Conservation (phyloP, 2,329 filamentous ascomycete genomes). For the Fonsecaea pedrosoi region DNA sequence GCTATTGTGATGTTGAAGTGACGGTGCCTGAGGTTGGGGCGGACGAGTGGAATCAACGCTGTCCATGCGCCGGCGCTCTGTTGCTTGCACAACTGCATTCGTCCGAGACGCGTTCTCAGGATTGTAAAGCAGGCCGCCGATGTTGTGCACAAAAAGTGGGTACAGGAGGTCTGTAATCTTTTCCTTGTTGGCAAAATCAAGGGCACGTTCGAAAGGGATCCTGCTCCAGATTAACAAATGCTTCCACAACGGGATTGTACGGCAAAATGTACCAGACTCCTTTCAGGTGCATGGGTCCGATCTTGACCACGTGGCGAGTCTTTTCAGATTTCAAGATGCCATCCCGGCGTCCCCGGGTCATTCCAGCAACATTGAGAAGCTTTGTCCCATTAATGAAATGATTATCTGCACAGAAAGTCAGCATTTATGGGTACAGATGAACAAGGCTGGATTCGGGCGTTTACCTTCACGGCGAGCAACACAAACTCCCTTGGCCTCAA, state of each 20-base stretch:
- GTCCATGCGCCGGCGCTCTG: constrained; percentile 76
- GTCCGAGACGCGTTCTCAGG: constrained; percentile 84
- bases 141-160: constrained; percentile 96
- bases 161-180: constrained; percentile 97
- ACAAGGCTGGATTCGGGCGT: constrained; percentile 38
- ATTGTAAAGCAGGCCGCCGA: constrained; percentile 90
- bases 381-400: constrained; percentile 99
- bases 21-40: constrained; percentile 61
- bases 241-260: neutral
- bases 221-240: constrained; percentile 54
- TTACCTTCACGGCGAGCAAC: constrained; percentile 90
- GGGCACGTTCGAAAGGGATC: constrained; percentile 97
- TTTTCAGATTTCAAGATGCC: constrained; percentile 99
- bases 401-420: constrained; percentile 70
- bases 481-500: constrained; percentile 94
- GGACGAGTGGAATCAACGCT: constrained; percentile 57
- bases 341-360: constrained; percentile 94
- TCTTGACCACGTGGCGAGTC: constrained; percentile 94
- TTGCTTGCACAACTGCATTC: constrained; percentile 85
- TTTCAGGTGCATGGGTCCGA: constrained; percentile 98
- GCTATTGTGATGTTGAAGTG: constrained; percentile 67
- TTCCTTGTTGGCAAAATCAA: constrained; percentile 99
- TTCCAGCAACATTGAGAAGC: constrained; percentile 92
- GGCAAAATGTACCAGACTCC: constrained; percentile 79
- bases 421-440: neutral